phyloP scores from a whole-genome alignment of 805 yeast species.

The Priceomyces fermenticarens region DNA sequence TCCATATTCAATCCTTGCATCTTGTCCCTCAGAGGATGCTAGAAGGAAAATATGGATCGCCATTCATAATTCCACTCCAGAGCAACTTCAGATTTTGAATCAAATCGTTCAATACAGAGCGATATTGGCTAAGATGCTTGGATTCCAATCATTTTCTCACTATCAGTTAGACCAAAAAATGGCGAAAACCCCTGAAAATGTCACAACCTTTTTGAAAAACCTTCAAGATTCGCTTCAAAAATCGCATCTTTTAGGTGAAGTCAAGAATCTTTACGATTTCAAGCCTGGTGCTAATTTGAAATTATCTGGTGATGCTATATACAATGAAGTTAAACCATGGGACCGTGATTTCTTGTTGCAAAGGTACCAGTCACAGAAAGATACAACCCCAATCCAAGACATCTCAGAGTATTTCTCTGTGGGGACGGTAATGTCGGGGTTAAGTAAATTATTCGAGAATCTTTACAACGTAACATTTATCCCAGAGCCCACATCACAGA shows the following conservation, averaged over 20 bases:
- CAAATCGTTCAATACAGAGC: constrained; percentile 64
- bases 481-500: constrained; percentile 59
- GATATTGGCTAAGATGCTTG: constrained; percentile 68
- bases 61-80: constrained; percentile 59
- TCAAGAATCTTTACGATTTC: constrained; percentile 43
- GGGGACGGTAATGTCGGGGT: constrained; percentile 82
- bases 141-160: constrained; percentile 65
- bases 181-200: constrained; percentile 81
- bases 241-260: constrained; percentile 55
- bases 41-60: constrained; percentile 74
- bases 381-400: constrained; percentile 37
- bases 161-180: constrained; percentile 86
- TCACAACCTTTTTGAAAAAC: constrained; percentile 61
- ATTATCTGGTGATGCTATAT: constrained; percentile 27
- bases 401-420: constrained; percentile 75
- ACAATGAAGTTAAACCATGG: constrained; percentile 73
- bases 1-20: constrained; percentile 62
- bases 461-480: constrained; percentile 76
- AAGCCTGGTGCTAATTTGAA: constrained; percentile 15
- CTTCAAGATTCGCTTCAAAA: constrained; percentile 49
- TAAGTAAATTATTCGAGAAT: constrained; percentile 63
- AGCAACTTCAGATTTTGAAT: constrained; percentile 60
- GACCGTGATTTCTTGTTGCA: constrained; percentile 68
- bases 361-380: constrained; percentile 14
- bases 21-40: constrained; percentile 52